Evolutionary conservation across 208 protist genomes (phyloP), one percentile per base, ranked within the genome.

Genomic region (Crithidia acanthocephali): DNA sequence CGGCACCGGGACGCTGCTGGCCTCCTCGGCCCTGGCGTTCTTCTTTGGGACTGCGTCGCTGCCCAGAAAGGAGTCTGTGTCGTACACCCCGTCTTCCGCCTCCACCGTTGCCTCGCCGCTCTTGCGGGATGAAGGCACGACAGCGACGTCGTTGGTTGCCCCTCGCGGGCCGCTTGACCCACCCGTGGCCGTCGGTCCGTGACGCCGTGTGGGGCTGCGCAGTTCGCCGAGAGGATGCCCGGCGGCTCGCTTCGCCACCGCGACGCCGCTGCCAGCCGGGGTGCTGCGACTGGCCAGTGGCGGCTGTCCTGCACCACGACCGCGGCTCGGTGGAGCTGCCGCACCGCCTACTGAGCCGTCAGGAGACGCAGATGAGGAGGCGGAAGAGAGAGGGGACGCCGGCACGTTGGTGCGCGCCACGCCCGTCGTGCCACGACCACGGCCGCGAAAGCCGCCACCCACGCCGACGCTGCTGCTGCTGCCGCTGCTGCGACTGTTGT

Each of bases 1-100:
- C 8, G 28, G 15, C 13, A 13, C 42, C 2, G 25, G 35, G 23
- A 27, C 35, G 27, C 15, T 16, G 48, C 28, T 4, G 13, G 9
- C 3, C n/a, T 58, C 62, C 27, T 68, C 62, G 10, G 47, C 7
- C 35, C 23, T 42, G 3, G 62, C 62, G 50, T 68, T 58, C 50
- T 58, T 68, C 35, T 68, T 68, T 1, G 48, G 32, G 9, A 56
- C 23, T 13, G 15, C 8, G 48, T 58, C 62, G 23, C 62, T 47
- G 62, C 62, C 20, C 4, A 68, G 62, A 23, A 68, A 68, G 23
- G 62, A 45, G 62, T 68, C 62, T n/a, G 62, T 68, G 62, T 68
- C 62, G 35, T 58, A 68, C 22, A 68, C 62, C 0, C 62, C 62
- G 35, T 58, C 8, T 22, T 40, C 60, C 30, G 47, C 45, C 2